A percentile compares a stretch with the other conserved stretches of the same genome.
These are phyloP conservation scores for Aspergillus uvarum DNA, from an alignment of 2,329 filamentous ascomycete genomes.

Conservation along the genomic window DNA sequence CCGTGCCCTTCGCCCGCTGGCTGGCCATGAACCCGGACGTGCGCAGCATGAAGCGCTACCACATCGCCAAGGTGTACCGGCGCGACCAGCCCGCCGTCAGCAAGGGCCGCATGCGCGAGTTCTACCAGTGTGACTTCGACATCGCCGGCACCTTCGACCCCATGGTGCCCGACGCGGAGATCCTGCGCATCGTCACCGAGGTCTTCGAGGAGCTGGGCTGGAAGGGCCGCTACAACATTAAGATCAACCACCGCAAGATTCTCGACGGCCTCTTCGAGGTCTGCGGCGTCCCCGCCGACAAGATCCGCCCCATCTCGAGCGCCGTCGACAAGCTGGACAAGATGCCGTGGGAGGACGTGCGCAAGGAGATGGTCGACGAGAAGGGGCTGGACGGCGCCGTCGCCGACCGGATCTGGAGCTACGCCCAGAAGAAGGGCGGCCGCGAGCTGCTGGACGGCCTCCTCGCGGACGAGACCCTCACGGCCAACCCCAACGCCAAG, in stretches of 20 bases:
- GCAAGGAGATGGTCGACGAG: conserved; percentile 88
- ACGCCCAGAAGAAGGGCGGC: conserved; percentile 74
- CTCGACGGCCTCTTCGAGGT: conserved; percentile 90
- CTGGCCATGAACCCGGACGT: conserved; percentile 85
- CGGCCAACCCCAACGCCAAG: conserved; percentile 72
- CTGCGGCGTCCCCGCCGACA: conserved; percentile 81
- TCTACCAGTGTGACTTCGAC: conserved; percentile 97
- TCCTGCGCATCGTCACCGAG: conserved; percentile 79
- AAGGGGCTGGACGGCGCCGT: conserved; percentile 76
- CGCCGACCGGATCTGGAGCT: conserved; percentile 84
- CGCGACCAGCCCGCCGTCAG: conserved; percentile 81
- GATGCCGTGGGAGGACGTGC: conserved; percentile 80
- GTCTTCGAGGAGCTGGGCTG: conserved; percentile 79
- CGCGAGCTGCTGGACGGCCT: conserved; percentile 72
- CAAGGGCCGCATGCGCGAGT: conserved; percentile 91
- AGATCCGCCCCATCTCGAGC: conserved; percentile 84
- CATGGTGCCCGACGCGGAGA: conserved; percentile 91
- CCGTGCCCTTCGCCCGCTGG: conserved; percentile 88
- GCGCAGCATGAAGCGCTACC: conserved; percentile 86
- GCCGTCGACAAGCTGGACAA: conserved; percentile 97
- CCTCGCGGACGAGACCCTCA: conserved; percentile 65
- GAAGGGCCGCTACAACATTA: conserved; percentile 76
- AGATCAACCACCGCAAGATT: conserved; percentile 93
- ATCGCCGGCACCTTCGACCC: conserved; percentile 83
- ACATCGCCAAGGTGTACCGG: conserved; percentile 89